These are phyloP conservation scores for Austroboletus eburneus DNA, from an alignment of 768 basidiomycete genomes.

Conservation along the genomic window DNA sequence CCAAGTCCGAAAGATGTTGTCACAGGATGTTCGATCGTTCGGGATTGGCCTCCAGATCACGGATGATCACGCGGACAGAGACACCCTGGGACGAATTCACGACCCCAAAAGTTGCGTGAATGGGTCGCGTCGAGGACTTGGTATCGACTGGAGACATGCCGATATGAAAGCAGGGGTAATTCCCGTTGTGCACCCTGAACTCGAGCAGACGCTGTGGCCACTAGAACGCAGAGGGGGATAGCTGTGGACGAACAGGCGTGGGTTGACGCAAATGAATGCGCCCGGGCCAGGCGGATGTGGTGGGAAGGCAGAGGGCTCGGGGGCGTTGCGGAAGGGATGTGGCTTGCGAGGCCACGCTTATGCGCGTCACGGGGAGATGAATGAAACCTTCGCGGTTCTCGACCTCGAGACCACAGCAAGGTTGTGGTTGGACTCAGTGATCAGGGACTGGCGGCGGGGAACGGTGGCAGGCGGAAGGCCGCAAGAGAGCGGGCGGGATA, in stretches of 20 bases:
- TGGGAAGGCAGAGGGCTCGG: conserved; percentile 15
- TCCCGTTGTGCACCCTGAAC: conserved; percentile 29
- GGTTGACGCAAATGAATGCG: conserved; percentile 19
- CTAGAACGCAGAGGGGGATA: conserved; percentile 11
- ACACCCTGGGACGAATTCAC: background rate
- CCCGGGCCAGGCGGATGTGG: conserved; percentile 14
- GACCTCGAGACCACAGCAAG: conserved; percentile 10
- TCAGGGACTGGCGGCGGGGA: too few species aligned
- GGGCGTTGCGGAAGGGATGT: background rate
- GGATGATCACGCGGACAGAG: conserved; percentile 1
- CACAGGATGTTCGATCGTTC: conserved; percentile 6
- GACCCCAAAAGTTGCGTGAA: background rate
- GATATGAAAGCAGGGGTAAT: conserved; percentile 26
- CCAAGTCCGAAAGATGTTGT: conserved; percentile 21
- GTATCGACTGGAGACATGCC: too few species aligned
- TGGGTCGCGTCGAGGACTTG: too few species aligned
- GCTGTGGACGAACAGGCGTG: conserved; percentile 10
- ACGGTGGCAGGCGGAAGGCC: conserved; percentile 31
- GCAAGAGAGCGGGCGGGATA: conserved; percentile 18
- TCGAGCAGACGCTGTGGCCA: conserved; percentile 16
- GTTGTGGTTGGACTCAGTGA: conserved; percentile 5
- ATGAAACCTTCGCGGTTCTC: conserved; percentile 28
- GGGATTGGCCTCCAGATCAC: background rate
- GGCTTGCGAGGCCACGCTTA: background rate
- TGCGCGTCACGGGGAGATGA: conserved; percentile 24